Base-by-base conservation (phyloP, 305 asterid species). In the Striga hermonthica region DNA sequence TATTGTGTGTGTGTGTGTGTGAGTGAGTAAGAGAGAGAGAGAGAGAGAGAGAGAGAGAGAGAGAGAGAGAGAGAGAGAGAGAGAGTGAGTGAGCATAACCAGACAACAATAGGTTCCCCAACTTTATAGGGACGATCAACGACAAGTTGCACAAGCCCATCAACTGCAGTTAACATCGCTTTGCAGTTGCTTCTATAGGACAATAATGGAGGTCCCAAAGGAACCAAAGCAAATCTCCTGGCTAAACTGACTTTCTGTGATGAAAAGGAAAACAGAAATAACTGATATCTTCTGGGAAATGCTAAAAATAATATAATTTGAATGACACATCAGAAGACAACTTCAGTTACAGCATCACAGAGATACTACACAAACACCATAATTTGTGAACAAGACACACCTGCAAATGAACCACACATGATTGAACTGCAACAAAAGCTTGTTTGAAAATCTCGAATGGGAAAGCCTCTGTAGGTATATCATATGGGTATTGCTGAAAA, bases 321-420 rank as follows among this genome's bases (percentile, higher is more conserved):
- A 58, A 48, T 45, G 67, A 62, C 8, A 28, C 14, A 36, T 55
- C 35, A 40, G 59, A 73, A 72, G 53, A 50, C 65, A 55, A 10
- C 41, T 22, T 58, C 52, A 4, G 56, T 67, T 56, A 37, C 40
- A 66, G 37, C 66, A 55, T 15, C 15, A 44, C 64, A 16, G 43
- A 58, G 44, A 67, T 28, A 60, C 68, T 41, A 59, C 9, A 57
- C 50, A 50, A 57, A 73, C 37, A 56, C 22, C 38, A 28, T 56
- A 4, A n/a, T 14, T 66, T 70, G 36, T 62, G 70, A 14, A 62
- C 61, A 65, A 16, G 47, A 69, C 72, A 34, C 70, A 93, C 99
- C 99, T 93, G 97, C 84, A 88, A 82, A 83, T 93, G 99, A 77
- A 93, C 99, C 75, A 93, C 97, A 76, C 99, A 90, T 14, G 97